A percentile compares a stretch with the other conserved stretches of the same genome.
phyloP scores from a whole-genome alignment of 2,329 filamentous ascomycete genomes.

The Ceratocystis variospora region DNA sequence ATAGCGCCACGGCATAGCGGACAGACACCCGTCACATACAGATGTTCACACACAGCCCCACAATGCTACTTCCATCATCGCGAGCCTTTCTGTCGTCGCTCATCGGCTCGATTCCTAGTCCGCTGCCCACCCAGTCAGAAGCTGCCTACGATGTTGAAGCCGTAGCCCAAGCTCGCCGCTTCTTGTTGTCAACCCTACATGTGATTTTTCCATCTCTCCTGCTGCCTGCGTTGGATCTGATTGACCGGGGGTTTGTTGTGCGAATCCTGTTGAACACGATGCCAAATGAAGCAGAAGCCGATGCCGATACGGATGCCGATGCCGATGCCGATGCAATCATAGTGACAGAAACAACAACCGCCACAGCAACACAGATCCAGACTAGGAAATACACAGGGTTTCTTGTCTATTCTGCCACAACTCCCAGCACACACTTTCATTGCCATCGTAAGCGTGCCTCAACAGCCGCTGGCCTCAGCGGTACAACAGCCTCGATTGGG shows the following conservation, averaged over 20 bases:
- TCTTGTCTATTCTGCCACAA: background rate
- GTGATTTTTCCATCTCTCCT: conserved; percentile 70
- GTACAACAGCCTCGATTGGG: background rate
- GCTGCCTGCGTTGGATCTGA: conserved; percentile 71
- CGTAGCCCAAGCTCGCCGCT: conserved; percentile 16
- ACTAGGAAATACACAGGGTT: background rate
- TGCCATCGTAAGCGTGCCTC: background rate
- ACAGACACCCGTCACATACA: background rate
- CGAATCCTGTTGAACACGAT: background rate
- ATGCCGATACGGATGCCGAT: background rate
- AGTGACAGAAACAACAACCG: background rate
- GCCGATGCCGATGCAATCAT: background rate
- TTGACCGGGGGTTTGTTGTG: conserved; percentile 60
- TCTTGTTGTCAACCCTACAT: conserved; percentile 63
- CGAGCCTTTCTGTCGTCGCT: conserved; percentile 11
- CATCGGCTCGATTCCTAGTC: background rate
- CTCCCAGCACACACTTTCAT: background rate
- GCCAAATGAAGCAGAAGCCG: background rate
- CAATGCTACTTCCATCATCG: conserved; percentile 13
- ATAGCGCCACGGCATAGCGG: background rate
- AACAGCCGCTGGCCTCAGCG: conserved; percentile 18
- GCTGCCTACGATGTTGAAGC: background rate
- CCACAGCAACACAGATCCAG: background rate
- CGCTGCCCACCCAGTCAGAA: background rate
- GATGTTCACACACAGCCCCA: conserved; percentile 16